Conservation (phyloP, 257 asterid genomes). For the Solanum clarkiae region DNA sequence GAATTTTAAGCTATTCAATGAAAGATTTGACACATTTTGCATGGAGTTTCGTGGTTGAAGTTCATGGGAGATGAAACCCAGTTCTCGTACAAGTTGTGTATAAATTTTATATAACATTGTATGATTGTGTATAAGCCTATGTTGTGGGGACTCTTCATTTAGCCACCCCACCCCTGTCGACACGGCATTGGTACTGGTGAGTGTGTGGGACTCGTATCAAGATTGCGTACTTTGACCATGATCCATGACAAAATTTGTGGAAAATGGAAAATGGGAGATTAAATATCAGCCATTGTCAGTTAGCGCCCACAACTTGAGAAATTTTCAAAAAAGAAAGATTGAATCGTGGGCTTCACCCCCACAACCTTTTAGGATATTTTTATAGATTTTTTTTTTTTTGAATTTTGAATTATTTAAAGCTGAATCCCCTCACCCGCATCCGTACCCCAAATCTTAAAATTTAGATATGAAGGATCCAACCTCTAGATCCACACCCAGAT, state of each 20-base stretch:
- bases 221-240: not conserved
- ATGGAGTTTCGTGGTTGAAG: not conserved
- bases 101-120: not conserved
- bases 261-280: not conserved
- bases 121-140: not conserved
- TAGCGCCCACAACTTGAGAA: not conserved
- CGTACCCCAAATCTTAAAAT: not conserved
- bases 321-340: not conserved
- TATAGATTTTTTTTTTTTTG: not conserved
- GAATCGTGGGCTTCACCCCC: not conserved
- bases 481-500: not conserved
- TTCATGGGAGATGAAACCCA: not conserved
- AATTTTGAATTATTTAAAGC: not conserved
- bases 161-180: not conserved
- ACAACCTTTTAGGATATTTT: not conserved
- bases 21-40: not conserved
- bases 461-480: not conserved
- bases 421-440: not conserved
- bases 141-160: not conserved
- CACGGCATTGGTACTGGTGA: not conserved
- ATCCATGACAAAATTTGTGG: not conserved
- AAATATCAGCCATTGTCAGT: not conserved
- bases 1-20: not conserved
- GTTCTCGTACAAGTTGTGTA: not conserved
- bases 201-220: not conserved